These are phyloP conservation scores for Ilex paraguariensis DNA, from an alignment of 305 asterid species.

Conservation along the genomic window DNA sequence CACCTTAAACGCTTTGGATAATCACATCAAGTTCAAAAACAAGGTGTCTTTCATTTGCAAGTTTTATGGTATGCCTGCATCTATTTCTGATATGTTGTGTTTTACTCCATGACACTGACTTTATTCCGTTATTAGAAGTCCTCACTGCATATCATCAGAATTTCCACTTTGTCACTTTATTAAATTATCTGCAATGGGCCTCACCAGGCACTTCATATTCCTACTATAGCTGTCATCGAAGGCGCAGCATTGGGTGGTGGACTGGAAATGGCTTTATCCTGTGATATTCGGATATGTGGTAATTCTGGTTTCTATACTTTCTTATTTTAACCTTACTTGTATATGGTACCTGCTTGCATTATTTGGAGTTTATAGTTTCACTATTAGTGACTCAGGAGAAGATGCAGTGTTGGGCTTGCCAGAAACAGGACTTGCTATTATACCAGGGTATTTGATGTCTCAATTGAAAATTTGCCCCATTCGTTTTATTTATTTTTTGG, in stretches of 20 bases:
- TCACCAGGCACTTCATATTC: constrained; percentile 60
- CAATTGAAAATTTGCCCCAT: too few species aligned
- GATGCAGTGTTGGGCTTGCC: constrained; percentile 81
- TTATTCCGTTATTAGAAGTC: constrained; percentile 7
- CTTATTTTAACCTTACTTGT: constrained; percentile 5
- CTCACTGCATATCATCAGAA: background rate
- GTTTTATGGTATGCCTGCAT: too few species aligned
- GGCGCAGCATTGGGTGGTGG: constrained; percentile 95
- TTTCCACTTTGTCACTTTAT: too few species aligned
- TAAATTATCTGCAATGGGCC: too few species aligned
- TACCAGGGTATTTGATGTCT: constrained; percentile 59
- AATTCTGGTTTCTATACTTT: constrained; percentile 4
- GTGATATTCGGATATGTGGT: constrained; percentile 96
- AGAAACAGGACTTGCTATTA: constrained; percentile 94
- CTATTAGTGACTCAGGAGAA: constrained; percentile 51
- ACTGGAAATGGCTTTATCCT: constrained; percentile 90
- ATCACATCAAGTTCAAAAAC: background rate
- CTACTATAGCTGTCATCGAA: constrained; percentile 89
- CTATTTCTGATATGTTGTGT: too few species aligned
- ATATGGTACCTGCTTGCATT: background rate
- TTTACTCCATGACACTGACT: background rate
- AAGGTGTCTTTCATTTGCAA: background rate
- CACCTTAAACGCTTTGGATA: background rate
- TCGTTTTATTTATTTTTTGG: too few species aligned
- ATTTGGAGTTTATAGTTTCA: constrained; percentile 8